Evolutionary conservation across 106 monocot species (phyloP), one percentile per base, ranked within the genome.

Genomic region (Dioscorea zingiberensis): DNA sequence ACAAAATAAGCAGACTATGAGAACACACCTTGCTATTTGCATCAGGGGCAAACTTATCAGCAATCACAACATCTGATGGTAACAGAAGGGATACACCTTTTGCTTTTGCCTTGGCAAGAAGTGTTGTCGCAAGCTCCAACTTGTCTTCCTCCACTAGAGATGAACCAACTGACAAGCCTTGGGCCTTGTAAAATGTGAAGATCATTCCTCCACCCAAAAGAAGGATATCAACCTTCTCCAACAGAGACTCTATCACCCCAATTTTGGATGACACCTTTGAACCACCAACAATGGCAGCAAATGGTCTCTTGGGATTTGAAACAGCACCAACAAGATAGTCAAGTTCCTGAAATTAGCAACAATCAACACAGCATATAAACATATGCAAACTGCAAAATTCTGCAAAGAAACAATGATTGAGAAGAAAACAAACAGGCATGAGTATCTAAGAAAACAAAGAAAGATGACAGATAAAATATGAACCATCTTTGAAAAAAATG

Each of bases 291-390:
- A 64, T 64, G 44, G 64, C 64, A 64, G 64, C 64, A 64, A 64
- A 64, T 24, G 64, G 64, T 23, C 64, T 64, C 64, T 47, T 64
- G 47, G 64, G 64, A 45, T 23, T 64, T 21, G 64, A 44, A 45
- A 64, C 64, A 46, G 64, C 64, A 19, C 64, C 64, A 48, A 64
- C 64, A 48, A 64, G 64, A 64, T 64, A 64, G 64, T 64, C 64
- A 38, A 64, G 45, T 47, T 64, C 64, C 64, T 64, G 47, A 47
- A 16, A 8, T 51, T 1, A 51, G 38, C 38, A 38, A 38, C 38
- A 38, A 38, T 8, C 38, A 38, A 38, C 38, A 38, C 4, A 1
- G 4, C 6, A 8, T 38, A 38, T 38, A 38, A 38, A 38, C 1
- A 38, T 25, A 13, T 25, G 22, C 29, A 3, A 24, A 38, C 1